phyloP scores from a whole-genome alignment of 2,329 filamentous ascomycete species.

The Neofusicoccum parvum region DNA sequence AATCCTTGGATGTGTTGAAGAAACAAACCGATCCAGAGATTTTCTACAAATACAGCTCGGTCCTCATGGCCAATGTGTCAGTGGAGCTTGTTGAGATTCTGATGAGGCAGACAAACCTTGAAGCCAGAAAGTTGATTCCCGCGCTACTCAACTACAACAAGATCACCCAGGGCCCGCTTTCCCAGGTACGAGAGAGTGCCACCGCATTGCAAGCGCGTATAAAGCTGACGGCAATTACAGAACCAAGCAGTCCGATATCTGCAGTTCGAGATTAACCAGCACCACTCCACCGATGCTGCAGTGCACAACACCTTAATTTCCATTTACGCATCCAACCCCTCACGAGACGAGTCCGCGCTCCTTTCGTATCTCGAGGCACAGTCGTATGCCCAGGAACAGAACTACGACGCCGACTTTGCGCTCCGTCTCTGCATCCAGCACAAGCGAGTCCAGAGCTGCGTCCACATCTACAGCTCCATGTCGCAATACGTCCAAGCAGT shows the following conservation, averaged over 20 bases:
- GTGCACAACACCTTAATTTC: constrained; percentile 97
- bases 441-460: constrained; percentile 87
- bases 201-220: neutral
- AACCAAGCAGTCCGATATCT: constrained; percentile 96
- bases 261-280: constrained; percentile 87
- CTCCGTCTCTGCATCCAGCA: constrained; percentile 94
- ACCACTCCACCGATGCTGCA: constrained; percentile 77
- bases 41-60: constrained; percentile 95
- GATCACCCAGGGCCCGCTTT: constrained; percentile 67
- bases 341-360: constrained; percentile 80
- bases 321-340: constrained; percentile 86
- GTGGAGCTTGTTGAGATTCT: constrained; percentile 90
- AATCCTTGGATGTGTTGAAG: constrained; percentile 85
- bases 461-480: constrained; percentile 98
- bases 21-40: constrained; percentile 89
- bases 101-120: constrained; percentile 85
- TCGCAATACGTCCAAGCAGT: constrained; percentile 91
- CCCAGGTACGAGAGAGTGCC: constrained; percentile 45
- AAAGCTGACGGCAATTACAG: constrained; percentile 28
- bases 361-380: constrained; percentile 90
- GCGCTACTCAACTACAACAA: constrained; percentile 93
- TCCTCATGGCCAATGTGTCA: constrained; percentile 89
- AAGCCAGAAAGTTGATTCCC: constrained; percentile 86
- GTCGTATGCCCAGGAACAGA: constrained; percentile 70
- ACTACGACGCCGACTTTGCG: constrained; percentile 94